Conservation (phyloP, 1,139 yeast species). For the Diutina sp. region DNA sequence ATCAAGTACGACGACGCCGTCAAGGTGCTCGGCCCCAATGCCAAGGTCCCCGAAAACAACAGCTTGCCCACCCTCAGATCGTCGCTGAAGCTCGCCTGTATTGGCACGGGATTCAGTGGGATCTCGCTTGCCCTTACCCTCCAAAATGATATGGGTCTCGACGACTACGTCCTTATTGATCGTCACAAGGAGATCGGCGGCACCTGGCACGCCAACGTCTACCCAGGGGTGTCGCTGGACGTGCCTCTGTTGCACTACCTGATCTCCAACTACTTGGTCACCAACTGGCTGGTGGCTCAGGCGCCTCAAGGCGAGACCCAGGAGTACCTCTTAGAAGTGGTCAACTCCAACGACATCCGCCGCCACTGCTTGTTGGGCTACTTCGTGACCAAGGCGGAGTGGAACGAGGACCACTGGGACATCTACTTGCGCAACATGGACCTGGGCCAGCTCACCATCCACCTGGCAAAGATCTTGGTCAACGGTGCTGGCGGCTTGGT, state of each 20-base stretch:
- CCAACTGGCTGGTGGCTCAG: constrained; percentile 29
- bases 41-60: constrained; percentile 7
- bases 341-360: constrained; percentile 19
- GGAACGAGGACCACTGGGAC: constrained; percentile 25
- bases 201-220: constrained; percentile 41
- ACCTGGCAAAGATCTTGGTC: constrained; percentile 18
- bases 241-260: constrained; percentile 39
- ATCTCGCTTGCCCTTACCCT: constrained; percentile 20
- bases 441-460: constrained; percentile 16
- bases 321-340: constrained; percentile 29
- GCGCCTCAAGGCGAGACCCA: constrained; percentile 39
- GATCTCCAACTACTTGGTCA: constrained; percentile 25
- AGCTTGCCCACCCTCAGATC: constrained; percentile 13
- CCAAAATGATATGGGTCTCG: constrained; percentile 16
- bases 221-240: constrained; percentile 43
- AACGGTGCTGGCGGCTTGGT: constrained; percentile 30
- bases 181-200: constrained; percentile 37
- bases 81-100: constrained; percentile 20
- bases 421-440: constrained; percentile 18
- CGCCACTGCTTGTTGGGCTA: constrained; percentile 19
- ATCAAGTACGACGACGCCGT: constrained; percentile 16
- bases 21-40: constrained; percentile 15
- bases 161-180: constrained; percentile 29
- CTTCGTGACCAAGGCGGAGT: constrained; percentile 16
- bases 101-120: constrained; percentile 41